These are phyloP conservation scores for Caloboletus firmus DNA, from an alignment of 1,284 basidiomycete species.

Conservation along the genomic window DNA sequence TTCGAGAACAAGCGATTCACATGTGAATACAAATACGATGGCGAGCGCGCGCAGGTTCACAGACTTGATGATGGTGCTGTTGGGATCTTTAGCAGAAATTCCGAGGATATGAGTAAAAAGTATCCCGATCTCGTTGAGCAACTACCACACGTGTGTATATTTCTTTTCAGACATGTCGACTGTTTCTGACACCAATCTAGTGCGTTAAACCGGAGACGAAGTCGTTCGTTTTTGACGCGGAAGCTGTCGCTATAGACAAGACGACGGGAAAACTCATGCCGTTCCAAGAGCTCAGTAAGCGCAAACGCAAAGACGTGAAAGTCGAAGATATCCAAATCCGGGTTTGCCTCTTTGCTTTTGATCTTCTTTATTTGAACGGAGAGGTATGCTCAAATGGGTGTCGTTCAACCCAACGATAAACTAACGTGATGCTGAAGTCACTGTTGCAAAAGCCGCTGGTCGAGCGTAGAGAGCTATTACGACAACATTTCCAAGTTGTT, in stretches of 20 bases:
- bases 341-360: conserved; percentile 95
- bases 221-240: conserved; percentile 93
- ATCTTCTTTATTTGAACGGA: conserved; percentile 92
- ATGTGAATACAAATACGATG: conserved; percentile 99
- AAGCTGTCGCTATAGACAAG: conserved; percentile 94
- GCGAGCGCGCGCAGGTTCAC: conserved; percentile 93
- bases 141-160: conserved; percentile 69
- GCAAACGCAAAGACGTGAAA: conserved; percentile 97
- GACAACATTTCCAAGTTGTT: conserved; percentile 80
- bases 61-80: conserved; percentile 78
- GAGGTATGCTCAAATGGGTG: conserved; percentile 54
- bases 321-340: conserved; percentile 94
- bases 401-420: background rate
- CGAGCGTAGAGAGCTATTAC: conserved; percentile 79
- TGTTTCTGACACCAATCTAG: conserved; percentile 42
- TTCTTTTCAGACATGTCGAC: background rate
- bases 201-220: conserved; percentile 80
- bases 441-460: conserved; percentile 63
- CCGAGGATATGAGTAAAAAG: conserved; percentile 99
- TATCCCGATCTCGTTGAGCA: conserved; percentile 97
- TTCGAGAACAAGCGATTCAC: conserved; percentile 97
- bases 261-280: conserved; percentile 84
- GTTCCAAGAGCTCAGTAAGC: conserved; percentile 94
- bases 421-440: conserved; percentile 44
- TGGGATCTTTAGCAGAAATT: conserved; percentile 93